These are phyloP conservation scores for Trametes gibbosa DNA, from an alignment of 768 basidiomycete species.

Conservation along the genomic window DNA sequence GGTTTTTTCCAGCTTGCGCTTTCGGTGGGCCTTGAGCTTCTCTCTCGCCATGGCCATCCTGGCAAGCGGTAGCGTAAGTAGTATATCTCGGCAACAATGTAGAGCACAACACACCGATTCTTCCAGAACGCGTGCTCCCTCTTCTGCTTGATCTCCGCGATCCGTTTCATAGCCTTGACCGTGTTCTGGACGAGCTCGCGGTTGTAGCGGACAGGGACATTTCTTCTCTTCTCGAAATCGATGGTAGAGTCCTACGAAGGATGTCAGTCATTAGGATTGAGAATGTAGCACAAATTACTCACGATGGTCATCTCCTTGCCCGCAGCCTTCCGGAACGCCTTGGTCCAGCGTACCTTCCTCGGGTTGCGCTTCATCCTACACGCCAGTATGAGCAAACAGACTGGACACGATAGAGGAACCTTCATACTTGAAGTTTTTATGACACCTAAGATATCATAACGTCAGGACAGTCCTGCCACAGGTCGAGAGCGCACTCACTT, in stretches of 20 bases:
- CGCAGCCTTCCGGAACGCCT: constrained; percentile 97
- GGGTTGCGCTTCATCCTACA: constrained; percentile 98
- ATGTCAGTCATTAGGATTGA: not conserved
- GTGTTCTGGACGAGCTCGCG: constrained; percentile 91
- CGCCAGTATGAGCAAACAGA: constrained; percentile 3
- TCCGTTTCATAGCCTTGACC: constrained; percentile 92
- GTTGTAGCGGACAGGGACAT: constrained; percentile 95
- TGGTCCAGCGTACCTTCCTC: constrained; percentile 98
- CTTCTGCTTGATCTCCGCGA: constrained; percentile 87
- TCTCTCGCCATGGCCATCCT: constrained; percentile 86
- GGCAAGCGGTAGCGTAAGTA: not conserved
- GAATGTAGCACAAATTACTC: constrained; percentile 7
- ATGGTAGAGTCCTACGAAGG: constrained; percentile 85
- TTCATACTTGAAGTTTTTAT: constrained; percentile 97
- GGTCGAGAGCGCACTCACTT: constrained; percentile 56
- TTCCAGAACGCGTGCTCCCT: constrained; percentile 97
- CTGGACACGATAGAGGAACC: not conserved
- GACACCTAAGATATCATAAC: constrained; percentile 58
- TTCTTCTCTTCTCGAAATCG: constrained; percentile 98
- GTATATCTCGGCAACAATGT: not conserved
- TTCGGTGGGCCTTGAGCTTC: constrained; percentile 72
- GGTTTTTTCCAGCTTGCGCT: constrained; percentile 53
- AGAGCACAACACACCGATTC: constrained; percentile 54
- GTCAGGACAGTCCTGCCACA: not conserved
- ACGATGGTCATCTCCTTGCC: constrained; percentile 99